Conservation (phyloP, 169 alveolate species). For the Eimeria zaria region DNA sequence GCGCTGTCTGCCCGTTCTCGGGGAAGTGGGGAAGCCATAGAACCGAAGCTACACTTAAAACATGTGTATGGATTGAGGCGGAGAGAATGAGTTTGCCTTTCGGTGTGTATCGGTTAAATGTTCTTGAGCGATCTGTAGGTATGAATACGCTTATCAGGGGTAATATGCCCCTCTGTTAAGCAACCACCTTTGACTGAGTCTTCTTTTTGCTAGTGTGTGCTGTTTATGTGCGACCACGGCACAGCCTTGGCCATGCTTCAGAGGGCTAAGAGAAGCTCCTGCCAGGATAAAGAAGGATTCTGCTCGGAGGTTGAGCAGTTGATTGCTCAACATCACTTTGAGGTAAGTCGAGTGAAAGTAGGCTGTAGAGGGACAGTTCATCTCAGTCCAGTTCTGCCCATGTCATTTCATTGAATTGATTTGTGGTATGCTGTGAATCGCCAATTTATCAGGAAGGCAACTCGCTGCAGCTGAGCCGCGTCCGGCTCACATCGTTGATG, state of each 20-base stretch:
- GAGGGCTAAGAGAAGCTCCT: constrained; percentile 56
- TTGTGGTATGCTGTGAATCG: not conserved
- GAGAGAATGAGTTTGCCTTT: not conserved
- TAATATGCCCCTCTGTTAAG: not conserved
- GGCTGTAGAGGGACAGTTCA: not conserved
- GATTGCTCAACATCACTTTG: constrained; percentile 62
- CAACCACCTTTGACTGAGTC: not conserved
- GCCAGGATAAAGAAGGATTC: constrained; percentile 67
- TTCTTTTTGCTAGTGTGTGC: not conserved
- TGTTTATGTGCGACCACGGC: constrained; percentile 10
- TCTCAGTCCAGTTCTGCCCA: not conserved
- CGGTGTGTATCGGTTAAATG: not conserved
- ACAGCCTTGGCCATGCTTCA: constrained; percentile 57
- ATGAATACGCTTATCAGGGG: not conserved
- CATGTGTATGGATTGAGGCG: not conserved
- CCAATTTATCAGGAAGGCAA: constrained; percentile 62
- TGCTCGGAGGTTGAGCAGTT: constrained; percentile 59
- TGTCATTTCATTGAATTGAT: not conserved
- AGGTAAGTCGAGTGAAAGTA: constrained; percentile 10
- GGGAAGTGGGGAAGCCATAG: not conserved
- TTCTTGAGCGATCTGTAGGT: not conserved
- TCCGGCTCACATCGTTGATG: constrained; percentile 71
- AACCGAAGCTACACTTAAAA: not conserved
- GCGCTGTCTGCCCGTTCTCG: not conserved
- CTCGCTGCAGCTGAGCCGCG: constrained; percentile 69